These are phyloP conservation scores for Candida sonorensis DNA, from an alignment of 805 yeast genomes.

Conservation along the genomic window DNA sequence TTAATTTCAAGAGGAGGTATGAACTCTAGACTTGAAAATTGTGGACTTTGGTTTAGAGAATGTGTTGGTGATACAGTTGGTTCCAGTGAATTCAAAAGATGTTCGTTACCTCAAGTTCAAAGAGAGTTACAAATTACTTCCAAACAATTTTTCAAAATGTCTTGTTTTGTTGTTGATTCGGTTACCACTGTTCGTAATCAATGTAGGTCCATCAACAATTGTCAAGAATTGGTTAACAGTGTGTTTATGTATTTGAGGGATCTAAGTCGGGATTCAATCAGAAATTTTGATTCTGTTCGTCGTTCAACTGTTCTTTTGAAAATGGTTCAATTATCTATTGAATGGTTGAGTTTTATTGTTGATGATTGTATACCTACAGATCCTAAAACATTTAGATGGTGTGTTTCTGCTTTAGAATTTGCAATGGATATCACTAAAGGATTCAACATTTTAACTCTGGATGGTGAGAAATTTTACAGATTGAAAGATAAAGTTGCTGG, in stretches of 20 bases:
- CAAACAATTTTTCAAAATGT: conserved; percentile 58
- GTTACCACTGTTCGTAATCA: conserved; percentile 46
- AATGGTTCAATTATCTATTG: conserved; percentile 69
- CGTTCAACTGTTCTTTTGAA: conserved; percentile 64
- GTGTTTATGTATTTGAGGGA: conserved; percentile 76
- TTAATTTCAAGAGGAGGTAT: conserved; percentile 68
- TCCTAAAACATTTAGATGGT: conserved; percentile 88
- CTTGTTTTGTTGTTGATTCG: conserved; percentile 57
- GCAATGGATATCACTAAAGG: conserved; percentile 94
- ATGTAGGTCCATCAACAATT: conserved; percentile 51
- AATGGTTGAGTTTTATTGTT: conserved; percentile 88
- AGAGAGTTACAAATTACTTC: conserved; percentile 62
- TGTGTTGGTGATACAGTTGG: conserved; percentile 49
- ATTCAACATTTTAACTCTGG: conserved; percentile 74
- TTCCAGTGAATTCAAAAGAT: conserved; percentile 51
- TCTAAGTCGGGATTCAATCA: conserved; percentile 65
- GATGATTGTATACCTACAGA: conserved; percentile 95
- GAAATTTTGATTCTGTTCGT: conserved; percentile 54
- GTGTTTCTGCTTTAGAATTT: conserved; percentile 91
- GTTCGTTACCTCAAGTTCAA: conserved; percentile 69
- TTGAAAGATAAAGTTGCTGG: conserved; percentile 83
- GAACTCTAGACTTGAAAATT: conserved; percentile 43
- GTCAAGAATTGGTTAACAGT: conserved; percentile 72
- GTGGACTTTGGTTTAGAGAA: conserved; percentile 50
- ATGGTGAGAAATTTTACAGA: conserved; percentile 65